Evolutionary conservation across 1,139 yeast species (phyloP).

Genomic region (Debaryomyces udenii): DNA sequence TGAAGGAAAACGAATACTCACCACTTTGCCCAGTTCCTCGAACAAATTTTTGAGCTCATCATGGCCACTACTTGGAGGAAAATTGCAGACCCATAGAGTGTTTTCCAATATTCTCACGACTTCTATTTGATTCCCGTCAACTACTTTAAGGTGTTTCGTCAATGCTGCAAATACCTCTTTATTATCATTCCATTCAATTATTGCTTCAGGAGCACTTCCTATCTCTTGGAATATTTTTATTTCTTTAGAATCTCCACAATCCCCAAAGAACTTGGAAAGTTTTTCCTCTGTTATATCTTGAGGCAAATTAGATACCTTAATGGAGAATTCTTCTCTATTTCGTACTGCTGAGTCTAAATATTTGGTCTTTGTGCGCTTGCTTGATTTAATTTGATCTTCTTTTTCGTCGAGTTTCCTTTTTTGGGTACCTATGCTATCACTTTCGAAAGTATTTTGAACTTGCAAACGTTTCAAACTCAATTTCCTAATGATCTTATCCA

Average conservation of each 20-base stretch:
- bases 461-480: constrained; percentile 10
- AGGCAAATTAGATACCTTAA: constrained; percentile 50
- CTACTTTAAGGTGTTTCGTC: constrained; percentile 55
- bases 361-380: constrained; percentile 12
- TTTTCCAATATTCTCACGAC: constrained; percentile 50
- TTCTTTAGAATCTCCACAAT: constrained; percentile 56
- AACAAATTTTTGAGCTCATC: constrained; percentile 48
- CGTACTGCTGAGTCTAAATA: constrained; percentile 27
- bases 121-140: constrained; percentile 44
- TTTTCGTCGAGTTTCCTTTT: constrained; percentile 6
- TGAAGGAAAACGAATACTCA: constrained; percentile 69
- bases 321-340: constrained; percentile 59
- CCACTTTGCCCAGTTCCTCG: constrained; percentile 43
- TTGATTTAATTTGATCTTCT: constrained; percentile 1
- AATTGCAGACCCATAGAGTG: constrained; percentile 73
- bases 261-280: constrained; percentile 50
- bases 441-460: constrained; percentile 9
- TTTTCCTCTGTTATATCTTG: constrained; percentile 29
- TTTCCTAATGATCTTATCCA: constrained; percentile 21
- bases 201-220: constrained; percentile 32
- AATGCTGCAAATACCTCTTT: constrained; percentile 61
- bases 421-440: constrained; percentile 1
- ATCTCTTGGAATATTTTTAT: constrained; percentile 33
- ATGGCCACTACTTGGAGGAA: constrained; percentile 58
- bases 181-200: constrained; percentile 57